phyloP scores from a whole-genome alignment of 2,329 filamentous ascomycete genomes.

The Fusarium sp. region DNA sequence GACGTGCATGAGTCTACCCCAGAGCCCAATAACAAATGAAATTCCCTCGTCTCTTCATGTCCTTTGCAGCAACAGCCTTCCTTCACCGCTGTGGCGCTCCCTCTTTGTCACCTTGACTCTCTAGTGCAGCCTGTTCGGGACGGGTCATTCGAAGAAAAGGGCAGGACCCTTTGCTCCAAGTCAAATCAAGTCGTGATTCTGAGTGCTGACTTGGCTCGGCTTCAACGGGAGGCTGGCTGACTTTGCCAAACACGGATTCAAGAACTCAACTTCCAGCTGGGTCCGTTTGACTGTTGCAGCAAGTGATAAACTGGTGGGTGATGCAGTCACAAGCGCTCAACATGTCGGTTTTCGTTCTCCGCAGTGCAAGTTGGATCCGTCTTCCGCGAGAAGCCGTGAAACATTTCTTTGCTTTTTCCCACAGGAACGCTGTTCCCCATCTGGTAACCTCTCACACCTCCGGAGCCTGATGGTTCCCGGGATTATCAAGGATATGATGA shows the following conservation, averaged over 20 bases:
- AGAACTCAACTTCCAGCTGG: background rate
- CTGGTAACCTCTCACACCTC: constrained; percentile 2
- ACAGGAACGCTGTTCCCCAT: constrained; percentile 22
- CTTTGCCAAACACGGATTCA: background rate
- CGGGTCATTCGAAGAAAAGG: background rate
- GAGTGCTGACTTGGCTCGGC: background rate
- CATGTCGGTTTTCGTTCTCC: constrained; percentile 6
- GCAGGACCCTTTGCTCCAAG: background rate
- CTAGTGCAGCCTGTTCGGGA: background rate
- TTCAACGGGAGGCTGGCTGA: constrained; percentile 4
- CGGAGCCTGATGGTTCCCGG: background rate
- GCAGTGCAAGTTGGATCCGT: constrained; percentile 4
- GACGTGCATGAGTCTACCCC: constrained; percentile 37
- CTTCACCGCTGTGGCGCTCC: constrained; percentile 9
- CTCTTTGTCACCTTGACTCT: background rate
- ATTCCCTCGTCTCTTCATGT: constrained; percentile 3
- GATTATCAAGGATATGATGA: background rate
- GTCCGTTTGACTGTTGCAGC: background rate
- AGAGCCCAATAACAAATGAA: constrained; percentile 28
- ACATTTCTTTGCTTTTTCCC: constrained; percentile 25
- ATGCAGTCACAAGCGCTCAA: constrained; percentile 3
- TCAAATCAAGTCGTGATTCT: background rate
- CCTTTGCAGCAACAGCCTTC: background rate
- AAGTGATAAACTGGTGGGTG: background rate
- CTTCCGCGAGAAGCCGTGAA: constrained; percentile 14